Evolutionary conservation across 2,329 filamentous ascomycete genomes (phyloP).

Genomic region (Niveomyces coronatus): DNA sequence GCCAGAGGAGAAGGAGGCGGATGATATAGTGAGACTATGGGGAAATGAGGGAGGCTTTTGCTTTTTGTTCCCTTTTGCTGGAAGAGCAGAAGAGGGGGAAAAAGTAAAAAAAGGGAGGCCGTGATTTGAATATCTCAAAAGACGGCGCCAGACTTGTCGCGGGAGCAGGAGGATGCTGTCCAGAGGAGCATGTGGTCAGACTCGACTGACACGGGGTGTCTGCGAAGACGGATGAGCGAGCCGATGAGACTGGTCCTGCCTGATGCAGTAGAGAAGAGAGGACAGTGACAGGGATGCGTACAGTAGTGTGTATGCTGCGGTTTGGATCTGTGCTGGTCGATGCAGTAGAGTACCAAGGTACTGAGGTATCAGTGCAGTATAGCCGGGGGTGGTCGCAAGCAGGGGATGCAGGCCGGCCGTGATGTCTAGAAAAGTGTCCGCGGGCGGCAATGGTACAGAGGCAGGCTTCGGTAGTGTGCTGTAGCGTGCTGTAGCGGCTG

Average conservation of each 20-base stretch:
- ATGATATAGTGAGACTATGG: constrained; percentile 6
- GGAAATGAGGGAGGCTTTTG: constrained; percentile 1
- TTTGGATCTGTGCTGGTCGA: neutral
- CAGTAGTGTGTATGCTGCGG: too few species aligned
- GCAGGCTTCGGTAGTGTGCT: too few species aligned
- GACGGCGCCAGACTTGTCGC: constrained; percentile 3
- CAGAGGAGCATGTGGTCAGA: constrained; percentile 6
- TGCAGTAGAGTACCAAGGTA: neutral
- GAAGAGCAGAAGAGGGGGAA: constrained; percentile 1
- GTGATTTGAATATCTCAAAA: constrained; percentile 1
- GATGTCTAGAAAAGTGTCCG: too few species aligned
- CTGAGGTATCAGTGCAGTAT: too few species aligned
- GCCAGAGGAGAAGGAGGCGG: neutral
- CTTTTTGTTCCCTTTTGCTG: too few species aligned
- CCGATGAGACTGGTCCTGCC: neutral
- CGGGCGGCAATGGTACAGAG: too few species aligned
- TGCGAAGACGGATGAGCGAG: neutral
- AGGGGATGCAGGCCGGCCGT: too few species aligned
- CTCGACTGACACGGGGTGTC: too few species aligned
- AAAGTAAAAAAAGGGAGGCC: constrained; percentile 5
- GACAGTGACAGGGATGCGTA: too few species aligned
- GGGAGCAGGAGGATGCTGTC: constrained; percentile 3
- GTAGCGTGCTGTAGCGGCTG: too few species aligned
- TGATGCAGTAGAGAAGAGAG: too few species aligned
- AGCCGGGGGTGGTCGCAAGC: too few species aligned